phyloP scores from a whole-genome alignment of 169 alveolate species.

The Plasmodium gaboni region DNA sequence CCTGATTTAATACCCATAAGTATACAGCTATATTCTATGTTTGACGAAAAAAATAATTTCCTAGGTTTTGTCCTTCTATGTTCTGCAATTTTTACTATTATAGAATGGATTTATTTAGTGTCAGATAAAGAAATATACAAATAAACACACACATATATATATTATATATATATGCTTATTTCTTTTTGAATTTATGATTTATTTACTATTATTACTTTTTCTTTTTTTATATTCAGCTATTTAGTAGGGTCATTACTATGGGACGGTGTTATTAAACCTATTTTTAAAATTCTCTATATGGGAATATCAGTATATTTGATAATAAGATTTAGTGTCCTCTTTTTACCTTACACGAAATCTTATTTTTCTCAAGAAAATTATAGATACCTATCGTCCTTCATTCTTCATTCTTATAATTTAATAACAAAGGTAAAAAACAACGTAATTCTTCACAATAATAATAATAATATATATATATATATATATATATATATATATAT shows the following conservation, averaged over 20 bases:
- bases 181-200: not conserved
- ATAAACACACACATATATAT: not conserved
- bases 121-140: constrained; percentile 6
- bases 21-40: constrained; percentile 75
- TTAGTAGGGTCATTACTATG: constrained; percentile 33
- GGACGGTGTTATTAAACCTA: constrained; percentile 70
- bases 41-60: constrained; percentile 54
- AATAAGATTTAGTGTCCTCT: constrained; percentile 31
- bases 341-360: constrained; percentile 71
- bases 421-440: constrained; percentile 37
- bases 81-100: constrained; percentile 73
- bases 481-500: constrained; percentile 1
- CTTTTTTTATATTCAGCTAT: constrained; percentile 38
- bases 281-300: constrained; percentile 59
- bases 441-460: not conserved
- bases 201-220: not conserved
- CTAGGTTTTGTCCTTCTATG: constrained; percentile 58
- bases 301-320: constrained; percentile 40
- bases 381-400: constrained; percentile 21
- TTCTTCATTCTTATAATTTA: constrained; percentile 46
- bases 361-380: constrained; percentile 61
- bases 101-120: constrained; percentile 73
- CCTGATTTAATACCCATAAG: constrained; percentile 75
- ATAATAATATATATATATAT: not conserved
- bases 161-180: not conserved